Evolutionary conservation across 2,329 filamentous ascomycete species (phyloP), one percentile per base, ranked within the genome.

Genomic region (Fusarium sp.): DNA sequence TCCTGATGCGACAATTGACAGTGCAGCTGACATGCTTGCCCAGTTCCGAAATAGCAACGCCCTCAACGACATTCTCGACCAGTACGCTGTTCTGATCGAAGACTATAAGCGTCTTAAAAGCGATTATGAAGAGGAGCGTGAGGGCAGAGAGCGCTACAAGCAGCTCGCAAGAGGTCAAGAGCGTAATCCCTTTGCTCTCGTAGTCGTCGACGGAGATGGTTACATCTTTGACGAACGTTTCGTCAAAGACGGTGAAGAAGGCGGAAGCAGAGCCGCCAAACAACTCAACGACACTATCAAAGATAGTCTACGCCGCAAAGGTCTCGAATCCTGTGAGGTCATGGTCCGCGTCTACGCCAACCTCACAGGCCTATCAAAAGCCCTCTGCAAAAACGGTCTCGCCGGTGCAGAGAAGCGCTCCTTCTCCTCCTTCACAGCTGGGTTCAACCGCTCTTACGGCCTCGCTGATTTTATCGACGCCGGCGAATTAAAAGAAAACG

Each of bases 391-490:
- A 44, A 78, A 82, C 30, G 87, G 86, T 13, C 80, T 90, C 6
- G 80, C 83, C 20, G 88, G 89, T 0, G 74, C 86, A 8, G 88
- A 91, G 64, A 87, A 88, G 68, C 86, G 89, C 5, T 89, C 88
- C 0, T 77, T 91, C 8, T 82, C 87, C 0, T 83, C 87, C 0
- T 91, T 91, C 68, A 82, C 85, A 5, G 85, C 89, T 12, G 86
- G 85, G 57, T 91, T 91, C 77, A 90, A 87, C 51, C 82, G 87
- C 20, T 86, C 88, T 0, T 87, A 88, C 54, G 87, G 87, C 38
- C 81, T 90, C 1, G 90, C 89, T 67, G 90, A 91, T 73, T 91
- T 90, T 75, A 83, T 91, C 20, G 90, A 92, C 76, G 88, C 88
- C 17, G 88, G 90, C 15, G 87, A 89, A 70, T 84, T 88, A 41